phyloP scores from a whole-genome alignment of 352 stramenopile genomes.

The Lagenidium giganteum region DNA sequence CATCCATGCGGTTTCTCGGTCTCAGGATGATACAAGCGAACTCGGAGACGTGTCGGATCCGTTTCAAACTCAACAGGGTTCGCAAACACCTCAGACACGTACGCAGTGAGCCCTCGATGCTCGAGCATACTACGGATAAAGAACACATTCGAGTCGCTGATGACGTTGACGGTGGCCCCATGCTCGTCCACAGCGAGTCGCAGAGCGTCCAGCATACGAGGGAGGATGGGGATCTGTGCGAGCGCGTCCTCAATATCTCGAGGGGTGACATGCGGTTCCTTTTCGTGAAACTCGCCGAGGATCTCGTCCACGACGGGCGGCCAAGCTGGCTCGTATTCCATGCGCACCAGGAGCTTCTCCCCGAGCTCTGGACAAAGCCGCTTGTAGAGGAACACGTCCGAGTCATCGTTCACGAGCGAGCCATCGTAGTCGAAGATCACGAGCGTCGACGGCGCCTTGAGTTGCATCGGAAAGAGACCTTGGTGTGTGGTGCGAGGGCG shows the following conservation, averaged over 20 bases:
- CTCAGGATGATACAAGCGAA: conserved; percentile 14
- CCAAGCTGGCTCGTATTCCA: conserved; percentile 12
- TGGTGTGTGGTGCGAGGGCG: no score
- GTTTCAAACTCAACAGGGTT: conserved; percentile 28
- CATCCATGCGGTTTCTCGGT: conserved; percentile 13
- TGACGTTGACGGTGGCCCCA: conserved; percentile 27
- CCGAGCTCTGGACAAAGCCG: conserved; percentile 26
- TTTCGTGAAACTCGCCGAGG: conserved; percentile 17
- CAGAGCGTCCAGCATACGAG: conserved; percentile 41
- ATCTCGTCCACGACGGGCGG: conserved; percentile 27
- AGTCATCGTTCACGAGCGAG: conserved; percentile 43
- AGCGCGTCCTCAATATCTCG: conserved; percentile 20
- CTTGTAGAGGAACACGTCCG: conserved; percentile 25
- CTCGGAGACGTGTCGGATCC: conserved; percentile 6
- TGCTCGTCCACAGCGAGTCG: conserved; percentile 24
- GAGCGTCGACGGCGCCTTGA: no score
- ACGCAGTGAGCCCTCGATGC: conserved; percentile 16
- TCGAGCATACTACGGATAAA: conserved; percentile 41
- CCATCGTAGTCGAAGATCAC: conserved; percentile 53
- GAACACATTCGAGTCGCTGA: conserved; percentile 47
- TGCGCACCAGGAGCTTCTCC: conserved; percentile 11
- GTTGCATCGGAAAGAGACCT: no score
- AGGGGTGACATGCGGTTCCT: conserved; percentile 16
- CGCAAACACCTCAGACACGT: conserved; percentile 28
- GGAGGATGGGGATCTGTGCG: conserved; percentile 24